Percentiles rank a stretch among this genome's conserved stretches.
Conservation (phyloP, 179 eudicot species). For the Spergularia azorica region DNA sequence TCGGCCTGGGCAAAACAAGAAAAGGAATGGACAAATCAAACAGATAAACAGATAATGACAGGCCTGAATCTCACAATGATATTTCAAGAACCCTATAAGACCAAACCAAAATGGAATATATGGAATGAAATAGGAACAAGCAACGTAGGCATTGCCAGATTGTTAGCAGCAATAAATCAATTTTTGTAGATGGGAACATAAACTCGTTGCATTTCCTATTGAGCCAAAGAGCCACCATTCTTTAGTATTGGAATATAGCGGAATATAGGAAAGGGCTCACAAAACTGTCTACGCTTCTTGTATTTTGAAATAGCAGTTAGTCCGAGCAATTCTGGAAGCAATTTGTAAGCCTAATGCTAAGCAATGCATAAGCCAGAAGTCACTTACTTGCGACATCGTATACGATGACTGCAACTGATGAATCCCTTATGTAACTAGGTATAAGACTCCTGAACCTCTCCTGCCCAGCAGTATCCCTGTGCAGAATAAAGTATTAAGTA, state of each 20-base stretch:
- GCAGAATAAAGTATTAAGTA: background rate
- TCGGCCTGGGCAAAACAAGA: conserved; percentile 41
- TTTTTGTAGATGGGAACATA: no score
- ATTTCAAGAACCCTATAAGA: conserved; percentile 5
- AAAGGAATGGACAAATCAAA: background rate
- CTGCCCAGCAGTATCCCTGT: conserved; percentile 84
- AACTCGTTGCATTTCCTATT: no score
- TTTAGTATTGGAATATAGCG: no score
- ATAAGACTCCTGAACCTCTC: conserved; percentile 82
- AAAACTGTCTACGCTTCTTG: no score
- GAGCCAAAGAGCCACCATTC: no score
- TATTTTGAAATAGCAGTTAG: no score
- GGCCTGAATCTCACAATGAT: background rate
- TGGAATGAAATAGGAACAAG: background rate
- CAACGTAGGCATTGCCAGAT: background rate
- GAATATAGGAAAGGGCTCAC: no score
- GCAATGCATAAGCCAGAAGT: background rate
- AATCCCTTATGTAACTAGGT: conserved; percentile 79
- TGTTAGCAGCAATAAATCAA: no score
- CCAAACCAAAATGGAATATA: background rate
- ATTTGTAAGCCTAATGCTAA: background rate
- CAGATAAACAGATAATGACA: conserved; percentile 7
- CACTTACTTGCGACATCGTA: conserved; percentile 76
- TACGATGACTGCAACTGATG: conserved; percentile 76
- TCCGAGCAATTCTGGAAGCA: no score